Evolutionary conservation across 768 basidiomycete genomes (phyloP), one percentile per base, ranked within the genome.

Genomic region (Auriscalpium orientale): DNA sequence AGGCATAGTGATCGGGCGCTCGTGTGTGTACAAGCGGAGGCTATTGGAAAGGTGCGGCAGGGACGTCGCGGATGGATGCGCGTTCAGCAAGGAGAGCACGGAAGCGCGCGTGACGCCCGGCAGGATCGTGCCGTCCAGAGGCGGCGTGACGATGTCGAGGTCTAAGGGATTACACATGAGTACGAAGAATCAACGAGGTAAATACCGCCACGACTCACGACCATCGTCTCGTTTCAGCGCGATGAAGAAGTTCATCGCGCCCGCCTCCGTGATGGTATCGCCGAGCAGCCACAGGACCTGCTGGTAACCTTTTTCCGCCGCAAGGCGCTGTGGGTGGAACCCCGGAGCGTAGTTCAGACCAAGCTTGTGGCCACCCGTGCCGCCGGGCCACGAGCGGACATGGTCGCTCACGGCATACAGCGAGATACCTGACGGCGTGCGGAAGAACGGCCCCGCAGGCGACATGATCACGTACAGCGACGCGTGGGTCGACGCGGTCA

Each of bases 51-150:
- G 61, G 50, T 74, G 72, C 6, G 70, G 71, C 55, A 81, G 70
- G 51, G 57, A 54, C 48, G 60, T 65, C 37, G 70, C 69, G 13
- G 58, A 78, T 0, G 74, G 72, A 60, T 91, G 89, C 9, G 82
- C 84, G 15, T 80, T 72, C 4, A 82, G 80, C 46, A 98, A 84
- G 0, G 76, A 64, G 40, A 97, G 79, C 45, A 90, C 84, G 28
- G 91, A 93, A 64, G 89, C 87, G 59, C 95, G 84, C 8, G 94
- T 97, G 22, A 98, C 83, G 46, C 95, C 92, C 2, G 94, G 93
- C 2, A 98, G 81, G 64, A 98, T 91, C 71, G 91, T 87, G 50
- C 94, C 93, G 67, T 89, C 91, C 57, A 97, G 73, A 13, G 91
- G 88, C 2, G 95, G 90, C 1, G 95, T 97, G 59, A 91, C 76